Base-by-base conservation (phyloP, 345 rosid genomes). In the Odontarrhena argentea region DNA sequence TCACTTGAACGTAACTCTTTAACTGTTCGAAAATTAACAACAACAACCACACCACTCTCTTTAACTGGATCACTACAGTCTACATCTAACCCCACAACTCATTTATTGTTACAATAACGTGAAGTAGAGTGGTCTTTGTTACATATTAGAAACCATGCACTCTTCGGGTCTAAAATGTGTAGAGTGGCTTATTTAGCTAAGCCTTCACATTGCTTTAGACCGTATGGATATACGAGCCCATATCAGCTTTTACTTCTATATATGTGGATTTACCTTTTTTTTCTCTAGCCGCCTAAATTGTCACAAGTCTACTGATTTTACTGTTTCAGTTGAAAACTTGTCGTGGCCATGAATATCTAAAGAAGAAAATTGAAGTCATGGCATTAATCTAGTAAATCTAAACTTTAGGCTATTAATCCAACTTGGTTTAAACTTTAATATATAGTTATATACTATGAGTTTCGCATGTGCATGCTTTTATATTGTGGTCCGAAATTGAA, bases 391-490 rank as follows among this genome's bases (percentile, higher is more conserved):
- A 32, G 10, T 15, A 2, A 37, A 9, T 37, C 12, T 14, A 32
- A 26, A 37, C 36, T 37, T 48, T 48, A 14, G 63, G 56, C 48
- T 32, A 18, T 18, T 25, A 13, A 13, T 18, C 8, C 47, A 25
- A 37, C 44, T 54, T 32, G 10, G 54, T 54, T 55, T 46, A 42
- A 46, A 30, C 28, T 15, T 6, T 60, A 18, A 18, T 18, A 18
- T 18, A 18, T 18, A 18, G 22, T 18, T 18, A 18, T 18, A 18
- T 18, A 18, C 22, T 18, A 8, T 63, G 38, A 47, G 45, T 22
- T 47, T 57, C 49, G 13, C 65, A 58, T 58, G 72, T 68, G 73
- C 65, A 58, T 30, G 70, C 53, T 44, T 54, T 66, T 42, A 44
- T 67, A 35, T 9, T 22, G 44, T 35, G 74, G 67, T 60, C 67